Conservation (phyloP, 2,329 filamentous ascomycete species). For the Thielaviopsis populi region DNA sequence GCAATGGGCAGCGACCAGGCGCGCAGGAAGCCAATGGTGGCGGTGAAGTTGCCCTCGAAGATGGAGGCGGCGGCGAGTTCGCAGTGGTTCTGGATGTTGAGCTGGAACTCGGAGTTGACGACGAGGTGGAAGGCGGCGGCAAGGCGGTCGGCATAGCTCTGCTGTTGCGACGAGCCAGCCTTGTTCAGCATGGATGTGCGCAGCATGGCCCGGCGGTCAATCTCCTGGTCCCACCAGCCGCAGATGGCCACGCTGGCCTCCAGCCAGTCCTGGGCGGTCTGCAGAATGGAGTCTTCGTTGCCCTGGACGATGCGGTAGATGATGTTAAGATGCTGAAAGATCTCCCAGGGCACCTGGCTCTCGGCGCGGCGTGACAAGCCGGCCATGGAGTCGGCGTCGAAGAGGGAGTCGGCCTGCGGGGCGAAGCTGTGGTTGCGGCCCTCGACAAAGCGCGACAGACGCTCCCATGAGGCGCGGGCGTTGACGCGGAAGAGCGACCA, state of each 20-base stretch:
- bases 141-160: constrained; percentile 61
- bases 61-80: constrained; percentile 72
- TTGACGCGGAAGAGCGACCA: constrained; percentile 75
- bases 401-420: constrained; percentile 29
- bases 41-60: constrained; percentile 69
- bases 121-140: constrained; percentile 55
- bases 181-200: constrained; percentile 23
- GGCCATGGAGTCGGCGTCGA: constrained; percentile 35
- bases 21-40: constrained; percentile 57
- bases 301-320: constrained; percentile 73
- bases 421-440: constrained; percentile 28
- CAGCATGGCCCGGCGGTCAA: constrained; percentile 37
- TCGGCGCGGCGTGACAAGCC: constrained; percentile 63
- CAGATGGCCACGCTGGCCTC: constrained; percentile 73
- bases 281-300: constrained; percentile 57
- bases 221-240: constrained; percentile 92
- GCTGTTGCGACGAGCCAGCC: constrained; percentile 20
- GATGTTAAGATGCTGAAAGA: constrained; percentile 71
- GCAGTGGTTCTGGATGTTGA: constrained; percentile 59
- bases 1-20: constrained; percentile 70
- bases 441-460: constrained; percentile 66
- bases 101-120: constrained; percentile 53
- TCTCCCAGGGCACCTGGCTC: constrained; percentile 74
- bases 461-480: constrained; percentile 51
- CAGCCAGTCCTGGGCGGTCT: constrained; percentile 75